Evolutionary conservation across 441 rosid species (phyloP).

Genomic region (Croton laevigatus): DNA sequence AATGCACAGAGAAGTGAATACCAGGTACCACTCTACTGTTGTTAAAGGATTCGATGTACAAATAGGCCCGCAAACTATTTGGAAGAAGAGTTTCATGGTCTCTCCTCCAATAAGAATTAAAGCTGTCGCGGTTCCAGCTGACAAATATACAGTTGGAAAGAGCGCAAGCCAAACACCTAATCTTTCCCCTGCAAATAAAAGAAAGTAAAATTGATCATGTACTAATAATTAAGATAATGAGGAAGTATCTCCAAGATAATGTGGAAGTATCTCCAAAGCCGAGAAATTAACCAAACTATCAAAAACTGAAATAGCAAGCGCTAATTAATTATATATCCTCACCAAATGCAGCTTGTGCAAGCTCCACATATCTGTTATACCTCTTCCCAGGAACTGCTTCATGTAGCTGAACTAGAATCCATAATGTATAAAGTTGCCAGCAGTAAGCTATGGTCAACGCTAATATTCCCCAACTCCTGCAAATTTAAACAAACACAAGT

Average conservation of each 20-base stretch:
- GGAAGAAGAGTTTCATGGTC: constrained; percentile 90
- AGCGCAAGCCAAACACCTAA: constrained; percentile 87
- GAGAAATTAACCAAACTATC: not conserved
- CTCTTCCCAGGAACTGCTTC: constrained; percentile 96
- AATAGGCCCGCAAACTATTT: constrained; percentile 84
- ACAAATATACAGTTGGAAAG: constrained; percentile 88
- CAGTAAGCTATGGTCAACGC: constrained; percentile 81
- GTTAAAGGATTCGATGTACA: constrained; percentile 88
- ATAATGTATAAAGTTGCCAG: constrained; percentile 94
- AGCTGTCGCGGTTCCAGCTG: constrained; percentile 94
- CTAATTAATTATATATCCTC: constrained; percentile 21
- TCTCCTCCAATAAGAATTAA: constrained; percentile 90
- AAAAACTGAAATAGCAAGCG: not conserved
- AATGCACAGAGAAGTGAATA: constrained; percentile 85
- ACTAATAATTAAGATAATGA: too few species aligned
- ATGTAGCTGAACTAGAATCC: constrained; percentile 88
- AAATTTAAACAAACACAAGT: constrained; percentile 1
- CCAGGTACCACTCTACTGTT: constrained; percentile 92
- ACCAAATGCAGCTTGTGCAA: constrained; percentile 98
- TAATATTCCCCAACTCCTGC: constrained; percentile 94
- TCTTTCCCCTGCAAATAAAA: constrained; percentile 58
- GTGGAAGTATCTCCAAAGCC: not conserved
- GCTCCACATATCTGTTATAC: constrained; percentile 90
- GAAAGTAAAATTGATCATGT: not conserved
- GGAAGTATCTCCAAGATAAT: not conserved